Conservation (phyloP, 768 basidiomycete species). For the Trichaptum fuscoviolaceum region DNA sequence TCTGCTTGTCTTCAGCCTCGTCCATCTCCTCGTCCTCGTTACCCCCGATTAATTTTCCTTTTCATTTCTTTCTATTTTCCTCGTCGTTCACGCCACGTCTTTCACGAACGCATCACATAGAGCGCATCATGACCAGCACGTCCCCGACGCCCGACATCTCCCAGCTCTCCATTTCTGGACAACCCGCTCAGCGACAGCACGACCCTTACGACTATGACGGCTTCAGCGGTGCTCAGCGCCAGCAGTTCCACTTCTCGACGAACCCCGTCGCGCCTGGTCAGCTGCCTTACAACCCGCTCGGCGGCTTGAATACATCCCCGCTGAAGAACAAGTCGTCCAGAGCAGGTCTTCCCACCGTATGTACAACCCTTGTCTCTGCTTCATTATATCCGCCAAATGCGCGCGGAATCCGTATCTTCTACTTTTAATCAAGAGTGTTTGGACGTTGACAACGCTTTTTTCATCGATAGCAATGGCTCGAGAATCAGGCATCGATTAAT, state of each 20-base stretch:
- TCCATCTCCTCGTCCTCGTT: conserved; percentile 1
- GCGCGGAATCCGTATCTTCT: neutral
- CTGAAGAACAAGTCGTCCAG: conserved; percentile 71
- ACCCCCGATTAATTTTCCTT: conserved; percentile 1
- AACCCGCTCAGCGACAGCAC: conserved; percentile 67
- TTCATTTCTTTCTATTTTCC: conserved; percentile 1
- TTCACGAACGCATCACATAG: neutral
- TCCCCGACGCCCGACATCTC: conserved; percentile 60
- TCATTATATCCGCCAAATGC: conserved; percentile 17
- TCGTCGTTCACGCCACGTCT: conserved; percentile 1
- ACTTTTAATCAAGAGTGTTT: conserved; percentile 1
- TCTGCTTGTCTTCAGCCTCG: conserved; percentile 1
- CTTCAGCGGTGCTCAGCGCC: conserved; percentile 44
- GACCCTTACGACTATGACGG: conserved; percentile 83
- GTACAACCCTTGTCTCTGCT: conserved; percentile 24
- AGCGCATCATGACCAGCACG: conserved; percentile 58
- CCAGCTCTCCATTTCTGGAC: conserved; percentile 63
- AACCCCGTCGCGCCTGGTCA: conserved; percentile 55
- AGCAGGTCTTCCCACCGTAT: conserved; percentile 67
- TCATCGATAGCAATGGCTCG: conserved; percentile 75
- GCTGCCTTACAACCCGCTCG: conserved; percentile 42
- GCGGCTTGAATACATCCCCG: conserved; percentile 55
- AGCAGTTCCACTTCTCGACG: conserved; percentile 68
- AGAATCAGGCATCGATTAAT: conserved; percentile 43
- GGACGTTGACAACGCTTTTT: conserved; percentile 18